A percentile compares a stretch with the other conserved stretches of the same genome.
Evolutionary conservation across 2,329 filamentous ascomycete species (phyloP).

Genomic region (Colletotrichum abscissum): DNA sequence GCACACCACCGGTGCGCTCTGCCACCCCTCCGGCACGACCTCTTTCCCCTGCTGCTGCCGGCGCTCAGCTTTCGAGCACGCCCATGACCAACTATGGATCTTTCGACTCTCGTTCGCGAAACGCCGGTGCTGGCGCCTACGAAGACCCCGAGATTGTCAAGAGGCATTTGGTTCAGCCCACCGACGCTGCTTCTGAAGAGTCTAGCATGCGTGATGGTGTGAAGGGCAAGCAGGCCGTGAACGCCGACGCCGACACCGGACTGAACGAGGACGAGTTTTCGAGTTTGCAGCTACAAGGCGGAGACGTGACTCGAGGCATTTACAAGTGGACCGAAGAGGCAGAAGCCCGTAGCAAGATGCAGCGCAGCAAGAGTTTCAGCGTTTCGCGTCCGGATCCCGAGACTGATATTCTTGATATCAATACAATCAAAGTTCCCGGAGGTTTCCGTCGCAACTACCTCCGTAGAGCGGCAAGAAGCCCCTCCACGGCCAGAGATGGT

Average conservation of each 20-base stretch:
- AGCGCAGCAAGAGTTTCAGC: constrained; percentile 90
- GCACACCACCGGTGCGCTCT: constrained; percentile 70
- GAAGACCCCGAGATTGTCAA: constrained; percentile 94
- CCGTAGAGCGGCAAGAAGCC: constrained; percentile 77
- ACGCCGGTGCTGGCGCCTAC: constrained; percentile 68
- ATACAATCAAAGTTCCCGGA: constrained; percentile 90
- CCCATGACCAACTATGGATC: constrained; percentile 83
- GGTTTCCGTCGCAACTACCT: constrained; percentile 94
- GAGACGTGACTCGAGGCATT: constrained; percentile 93
- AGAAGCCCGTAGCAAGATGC: constrained; percentile 74
- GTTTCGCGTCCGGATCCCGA: constrained; percentile 82
- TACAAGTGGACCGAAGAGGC: constrained; percentile 97
- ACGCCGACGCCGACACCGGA: constrained; percentile 48
- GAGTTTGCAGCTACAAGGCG: constrained; percentile 90
- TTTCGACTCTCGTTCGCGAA: constrained; percentile 76
- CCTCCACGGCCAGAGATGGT: constrained; percentile 55
- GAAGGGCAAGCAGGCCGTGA: constrained; percentile 66
- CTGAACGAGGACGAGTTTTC: constrained; percentile 86
- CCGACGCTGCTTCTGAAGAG: constrained; percentile 61
- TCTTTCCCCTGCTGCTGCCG: constrained; percentile 55
- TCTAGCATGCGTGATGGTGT: constrained; percentile 53
- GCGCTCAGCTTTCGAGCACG: constrained; percentile 59
- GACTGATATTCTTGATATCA: constrained; percentile 84
- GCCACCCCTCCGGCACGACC: constrained; percentile 61
- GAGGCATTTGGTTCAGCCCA: constrained; percentile 84